Base-by-base conservation (phyloP, 371 early-diverging fungal genomes). In the Mucor plumbeus region DNA sequence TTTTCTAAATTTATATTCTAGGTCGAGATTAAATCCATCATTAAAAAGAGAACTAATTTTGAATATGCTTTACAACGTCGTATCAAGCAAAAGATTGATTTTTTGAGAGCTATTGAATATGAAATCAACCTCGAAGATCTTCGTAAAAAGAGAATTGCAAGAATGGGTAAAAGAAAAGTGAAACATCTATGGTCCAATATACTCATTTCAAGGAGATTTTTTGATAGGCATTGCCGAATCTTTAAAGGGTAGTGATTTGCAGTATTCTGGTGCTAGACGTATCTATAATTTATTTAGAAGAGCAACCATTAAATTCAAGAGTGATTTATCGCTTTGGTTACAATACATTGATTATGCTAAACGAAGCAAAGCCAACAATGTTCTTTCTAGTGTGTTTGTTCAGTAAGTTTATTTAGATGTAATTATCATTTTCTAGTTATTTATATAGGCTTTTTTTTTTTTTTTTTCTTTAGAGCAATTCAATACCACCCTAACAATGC, bases 101-200 rank as follows among this genome's bases (percentile, higher is more conserved):
- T 86, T 72, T 78, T 97, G 35, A 88, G 93, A 36, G 94, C 94
- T 78, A 94, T 97, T 59, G 94, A 94, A 65, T 98, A 95, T 79
- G 99, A 98, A 73, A 91, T 90, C 81, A 94, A 94, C 72, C 84
- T 97, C 39, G 96, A 97, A 55, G 76, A 87, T 33, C 78, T 96
- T 61, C 86, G 96, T n/a, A 84, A 80, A 72, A 92, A 93, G 72
- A 86, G 99, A 47, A 89, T 91, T 67, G 72, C 77, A 4, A 87
- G 95, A n/a, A 38, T 72, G 57, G 72, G 72, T 72, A 64, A 36
- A 5, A 17, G 26, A 26, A 26, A 26, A 26, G 21, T 31, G 13
- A 43, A 14, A 33, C 8, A n/a, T 19, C 26, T 13, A 9, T 26
- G 1, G 11, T 50, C 4, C 4, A 21, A 11, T n/a, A 19, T 8